A percentile compares a stretch with the other conserved stretches of the same genome.
Conservation (phyloP, 805 yeast species). For the Yarrowia sp. region DNA sequence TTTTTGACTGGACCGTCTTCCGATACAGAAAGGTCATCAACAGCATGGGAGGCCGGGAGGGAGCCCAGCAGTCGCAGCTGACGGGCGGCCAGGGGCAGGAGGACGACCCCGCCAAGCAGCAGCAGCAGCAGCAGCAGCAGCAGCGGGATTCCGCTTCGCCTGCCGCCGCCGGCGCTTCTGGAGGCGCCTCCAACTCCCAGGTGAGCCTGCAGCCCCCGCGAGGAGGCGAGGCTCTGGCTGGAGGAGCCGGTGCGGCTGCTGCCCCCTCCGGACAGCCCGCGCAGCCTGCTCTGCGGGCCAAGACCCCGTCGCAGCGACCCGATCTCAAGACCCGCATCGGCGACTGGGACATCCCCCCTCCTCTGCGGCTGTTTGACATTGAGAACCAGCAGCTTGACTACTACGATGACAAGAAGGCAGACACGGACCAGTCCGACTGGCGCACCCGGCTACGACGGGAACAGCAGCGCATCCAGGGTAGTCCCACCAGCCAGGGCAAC, state of each 20-base stretch:
- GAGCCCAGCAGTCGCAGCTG: neutral
- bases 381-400: slow-evolving; percentile 27
- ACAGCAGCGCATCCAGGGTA: slow-evolving; percentile 22
- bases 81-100: slow-evolving; percentile 22
- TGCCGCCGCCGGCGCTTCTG: slow-evolving; percentile 13
- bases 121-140: slow-evolving; percentile 27
- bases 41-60: slow-evolving; percentile 26
- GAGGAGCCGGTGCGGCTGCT: neutral
- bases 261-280: neutral
- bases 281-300: neutral
- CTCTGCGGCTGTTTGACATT: slow-evolving; percentile 24
- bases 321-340: slow-evolving; percentile 25
- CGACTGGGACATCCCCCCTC: slow-evolving; percentile 27
- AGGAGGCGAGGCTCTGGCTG: neutral
- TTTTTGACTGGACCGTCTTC: slow-evolving; percentile 95
- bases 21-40: slow-evolving; percentile 46
- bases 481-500: slow-evolving; percentile 21
- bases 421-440: slow-evolving; percentile 24
- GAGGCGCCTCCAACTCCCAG: slow-evolving; percentile 28
- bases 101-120: slow-evolving; percentile 19
- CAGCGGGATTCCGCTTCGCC: slow-evolving; percentile 20
- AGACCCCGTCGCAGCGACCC: slow-evolving; percentile 18
- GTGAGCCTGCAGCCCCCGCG: slow-evolving; percentile 27
- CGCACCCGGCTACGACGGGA: slow-evolving; percentile 25
- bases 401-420: slow-evolving; percentile 26